These are phyloP conservation scores for Phytophthora fragariaefolia DNA, from an alignment of 352 stramenopile species.

Conservation along the genomic window DNA sequence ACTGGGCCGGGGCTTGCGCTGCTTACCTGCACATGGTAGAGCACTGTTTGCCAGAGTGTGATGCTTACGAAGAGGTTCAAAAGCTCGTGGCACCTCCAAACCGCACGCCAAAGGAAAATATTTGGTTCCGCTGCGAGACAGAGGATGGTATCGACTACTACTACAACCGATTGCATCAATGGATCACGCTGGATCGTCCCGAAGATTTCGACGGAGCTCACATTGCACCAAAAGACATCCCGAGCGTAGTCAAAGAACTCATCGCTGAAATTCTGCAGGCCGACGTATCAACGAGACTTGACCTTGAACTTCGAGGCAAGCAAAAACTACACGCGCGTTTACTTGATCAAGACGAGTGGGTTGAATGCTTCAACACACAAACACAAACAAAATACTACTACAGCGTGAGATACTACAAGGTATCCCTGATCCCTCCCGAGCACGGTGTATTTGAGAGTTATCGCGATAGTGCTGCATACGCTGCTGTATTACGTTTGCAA, in stretches of 20 bases:
- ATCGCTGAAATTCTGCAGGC: conserved; percentile 51
- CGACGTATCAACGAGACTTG: conserved; percentile 50
- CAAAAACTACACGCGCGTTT: conserved; percentile 47
- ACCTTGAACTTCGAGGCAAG: conserved; percentile 60
- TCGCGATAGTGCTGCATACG: conserved; percentile 60
- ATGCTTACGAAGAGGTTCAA: conserved; percentile 48
- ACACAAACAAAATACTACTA: conserved; percentile 70
- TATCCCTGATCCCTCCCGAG: conserved; percentile 44
- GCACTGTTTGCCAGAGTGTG: conserved; percentile 57
- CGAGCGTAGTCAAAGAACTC: conserved; percentile 50
- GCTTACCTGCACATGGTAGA: conserved; percentile 65
- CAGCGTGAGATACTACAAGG: conserved; percentile 59
- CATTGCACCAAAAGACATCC: conserved; percentile 42
- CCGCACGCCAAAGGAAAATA: conserved; percentile 57
- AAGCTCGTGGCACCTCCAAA: conserved; percentile 53
- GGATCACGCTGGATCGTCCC: conserved; percentile 47
- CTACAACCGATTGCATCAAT: conserved; percentile 68
- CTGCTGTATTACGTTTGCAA: conserved; percentile 63
- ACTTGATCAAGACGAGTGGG: conserved; percentile 70
- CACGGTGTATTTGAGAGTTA: conserved; percentile 58
- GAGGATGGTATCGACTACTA: conserved; percentile 59
- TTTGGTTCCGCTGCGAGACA: conserved; percentile 67
- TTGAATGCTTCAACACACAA: conserved; percentile 60
- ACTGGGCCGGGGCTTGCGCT: conserved; percentile 56
- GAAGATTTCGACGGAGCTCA: conserved; percentile 63